Evolutionary conservation across 2,329 filamentous ascomycete species (phyloP).

Genomic region (Fusarium pilosicola): DNA sequence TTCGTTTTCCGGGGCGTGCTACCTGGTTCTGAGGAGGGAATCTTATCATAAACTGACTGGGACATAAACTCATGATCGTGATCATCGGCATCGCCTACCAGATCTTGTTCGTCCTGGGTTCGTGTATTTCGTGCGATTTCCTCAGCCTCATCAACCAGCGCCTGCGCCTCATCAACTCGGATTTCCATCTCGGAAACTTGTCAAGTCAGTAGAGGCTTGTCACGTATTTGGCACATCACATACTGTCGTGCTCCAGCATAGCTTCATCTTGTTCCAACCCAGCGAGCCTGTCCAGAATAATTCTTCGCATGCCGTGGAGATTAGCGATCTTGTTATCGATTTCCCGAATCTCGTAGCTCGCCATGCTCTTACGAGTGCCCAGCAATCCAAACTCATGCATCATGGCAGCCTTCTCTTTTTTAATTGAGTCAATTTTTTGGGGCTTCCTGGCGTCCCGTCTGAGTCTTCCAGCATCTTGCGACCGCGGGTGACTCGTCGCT

Average conservation of each 20-base stretch:
- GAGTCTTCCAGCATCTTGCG: conserved; percentile 79
- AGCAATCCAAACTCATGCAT: conserved; percentile 92
- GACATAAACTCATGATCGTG: conserved; percentile 83
- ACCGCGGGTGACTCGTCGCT: conserved; percentile 76
- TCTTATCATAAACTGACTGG: conserved; percentile 94
- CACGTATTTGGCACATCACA: conserved; percentile 47
- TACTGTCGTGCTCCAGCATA: conserved; percentile 87
- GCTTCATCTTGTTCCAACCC: conserved; percentile 90
- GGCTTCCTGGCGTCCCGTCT: conserved; percentile 63
- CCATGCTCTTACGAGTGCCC: conserved; percentile 95
- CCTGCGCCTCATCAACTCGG: conserved; percentile 70
- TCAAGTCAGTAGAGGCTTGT: conserved; percentile 46
- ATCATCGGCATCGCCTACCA: conserved; percentile 61
- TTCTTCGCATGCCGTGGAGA: conserved; percentile 89
- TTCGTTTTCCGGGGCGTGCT: conserved; percentile 61
- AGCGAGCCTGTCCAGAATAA: conserved; percentile 87
- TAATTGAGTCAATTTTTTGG: conserved; percentile 76
- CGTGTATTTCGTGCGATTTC: conserved; percentile 63
- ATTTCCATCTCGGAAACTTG: conserved; percentile 71
- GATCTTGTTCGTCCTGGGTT: conserved; percentile 64
- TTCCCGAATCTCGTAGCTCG: conserved; percentile 92
- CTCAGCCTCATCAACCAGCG: conserved; percentile 67
- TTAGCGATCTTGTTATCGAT: conserved; percentile 98
- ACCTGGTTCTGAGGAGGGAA: conserved; percentile 66
- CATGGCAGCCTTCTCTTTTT: conserved; percentile 83